Base-by-base conservation (phyloP, 331 rosid genomes). In the Quercus phellos region DNA sequence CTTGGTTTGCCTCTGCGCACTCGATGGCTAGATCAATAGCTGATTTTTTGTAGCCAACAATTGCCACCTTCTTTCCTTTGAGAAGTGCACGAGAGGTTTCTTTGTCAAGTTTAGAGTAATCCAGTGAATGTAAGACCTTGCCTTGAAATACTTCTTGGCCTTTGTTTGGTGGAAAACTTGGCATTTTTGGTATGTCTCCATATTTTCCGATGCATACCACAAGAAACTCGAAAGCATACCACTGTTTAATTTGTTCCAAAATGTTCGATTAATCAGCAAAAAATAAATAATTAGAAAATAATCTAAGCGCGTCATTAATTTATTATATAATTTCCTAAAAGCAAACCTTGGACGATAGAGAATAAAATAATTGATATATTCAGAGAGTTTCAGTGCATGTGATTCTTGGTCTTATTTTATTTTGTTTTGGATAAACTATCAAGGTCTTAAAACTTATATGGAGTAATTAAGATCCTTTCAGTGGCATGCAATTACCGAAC, bases 171-270 rank as follows among this genome's bases (percentile, higher is more conserved):
- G 87, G 85, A 58, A 54, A 86, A 22, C 4, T 78, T 58, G 87
- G 91, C 68, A 83, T 79, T 74, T 77, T 83, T 51, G 90, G 84
- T 46, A 87, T 9, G 74, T 90, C 95, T 76, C 92, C 92, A 34
- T 88, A 86, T 78, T 84, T 88, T 11, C 92, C 92, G 26, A 83
- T 77, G 86, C 95, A 88, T 35, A 90, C 82, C 26, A 85, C 91
- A 30, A 90, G 60, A 22, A 90, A 75, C 86, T 90, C 90, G 51
- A 88, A 88, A 2, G 70, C 88, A 68, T 88, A 88, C 91, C 88
- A 83, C 94, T 90, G 83, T 38, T 38, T 38, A 38, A 38, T 38
- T 38, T 38, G 46, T 34, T 42, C 1, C 16, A 50, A 1, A 66
- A 14, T 5, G 46, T 16, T 64, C 9, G 22, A 24, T 60, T 60